A percentile compares a stretch with the other conserved stretches of the same genome.
These are phyloP conservation scores for Plasmodium sp. DNA, from an alignment of 169 alveolate species.

Conservation along the genomic window DNA sequence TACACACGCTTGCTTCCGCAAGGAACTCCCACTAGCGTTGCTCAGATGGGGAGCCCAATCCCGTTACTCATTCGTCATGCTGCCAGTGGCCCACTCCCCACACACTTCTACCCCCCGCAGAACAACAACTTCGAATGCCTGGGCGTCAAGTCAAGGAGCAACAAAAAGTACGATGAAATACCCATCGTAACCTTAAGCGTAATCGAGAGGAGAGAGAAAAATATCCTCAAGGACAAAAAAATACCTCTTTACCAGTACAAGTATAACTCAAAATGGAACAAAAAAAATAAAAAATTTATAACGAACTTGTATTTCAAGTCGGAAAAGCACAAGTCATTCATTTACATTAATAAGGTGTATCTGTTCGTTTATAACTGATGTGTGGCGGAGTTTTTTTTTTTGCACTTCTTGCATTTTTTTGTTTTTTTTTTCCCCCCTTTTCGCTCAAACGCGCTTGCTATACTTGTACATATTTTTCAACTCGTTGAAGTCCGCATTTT, in stretches of 20 bases:
- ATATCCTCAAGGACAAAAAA: constrained; percentile 60
- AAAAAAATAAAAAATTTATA: constrained; percentile 57
- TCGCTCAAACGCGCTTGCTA: constrained; percentile 39
- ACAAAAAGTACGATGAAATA: constrained; percentile 46
- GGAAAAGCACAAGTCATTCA: constrained; percentile 63
- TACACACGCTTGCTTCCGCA: neutral
- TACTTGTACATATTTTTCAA: constrained; percentile 28
- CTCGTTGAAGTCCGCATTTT: constrained; percentile 54
- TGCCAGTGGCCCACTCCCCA: neutral
- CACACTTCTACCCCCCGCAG: neutral
- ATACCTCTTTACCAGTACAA: constrained; percentile 63
- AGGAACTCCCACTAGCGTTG: neutral
- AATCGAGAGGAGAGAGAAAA: constrained; percentile 42
- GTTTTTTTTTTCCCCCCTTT: neutral
- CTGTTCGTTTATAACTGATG: constrained; percentile 33
- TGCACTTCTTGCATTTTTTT: neutral
- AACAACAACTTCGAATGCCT: constrained; percentile 65
- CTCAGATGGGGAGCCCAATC: neutral
- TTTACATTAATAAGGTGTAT: constrained; percentile 56
- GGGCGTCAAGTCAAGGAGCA: constrained; percentile 48
- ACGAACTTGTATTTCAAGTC: constrained; percentile 58
- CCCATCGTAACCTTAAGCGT: constrained; percentile 45
- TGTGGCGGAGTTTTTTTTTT: neutral
- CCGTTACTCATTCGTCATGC: neutral
- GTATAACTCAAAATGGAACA: constrained; percentile 56